Evolutionary conservation across 495 filamentous ascomycete species (phyloP).

Genomic region (Penicillium longicatenatum): DNA sequence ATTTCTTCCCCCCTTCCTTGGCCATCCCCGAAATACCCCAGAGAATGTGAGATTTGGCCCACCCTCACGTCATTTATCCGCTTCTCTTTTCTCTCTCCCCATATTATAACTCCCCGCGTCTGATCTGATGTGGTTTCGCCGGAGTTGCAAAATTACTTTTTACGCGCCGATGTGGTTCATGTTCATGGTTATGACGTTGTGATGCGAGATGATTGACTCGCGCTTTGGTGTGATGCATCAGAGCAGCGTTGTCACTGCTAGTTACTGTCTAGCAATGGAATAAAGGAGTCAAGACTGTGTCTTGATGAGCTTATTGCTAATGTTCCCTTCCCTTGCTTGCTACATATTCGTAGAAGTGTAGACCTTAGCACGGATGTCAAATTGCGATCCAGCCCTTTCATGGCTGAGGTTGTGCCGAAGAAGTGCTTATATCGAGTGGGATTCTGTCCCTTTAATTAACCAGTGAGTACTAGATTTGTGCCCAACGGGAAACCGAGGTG

Average conservation of each 20-base stretch:
- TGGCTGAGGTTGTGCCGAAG: slow-evolving; percentile 95
- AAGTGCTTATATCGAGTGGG: slow-evolving; percentile 63
- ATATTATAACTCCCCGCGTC: slow-evolving; percentile 8
- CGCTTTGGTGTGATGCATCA: slow-evolving; percentile 2
- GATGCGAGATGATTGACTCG: slow-evolving; percentile 35
- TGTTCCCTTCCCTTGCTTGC: not conserved
- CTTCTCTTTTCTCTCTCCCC: slow-evolving; percentile 16
- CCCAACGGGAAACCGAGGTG: slow-evolving; percentile 40
- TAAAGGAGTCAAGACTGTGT: slow-evolving; percentile 16
- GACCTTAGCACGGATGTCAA: slow-evolving; percentile 92
- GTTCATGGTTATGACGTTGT: slow-evolving; percentile 36
- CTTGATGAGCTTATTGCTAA: slow-evolving; percentile 10
- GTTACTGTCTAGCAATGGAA: slow-evolving; percentile 25
- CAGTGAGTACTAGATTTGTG: slow-evolving; percentile 56
- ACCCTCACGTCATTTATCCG: slow-evolving; percentile 10
- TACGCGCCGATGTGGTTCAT: slow-evolving; percentile 35
- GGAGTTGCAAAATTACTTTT: slow-evolving; percentile 23
- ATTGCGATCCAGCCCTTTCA: slow-evolving; percentile 84
- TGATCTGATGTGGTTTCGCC: slow-evolving; percentile 7
- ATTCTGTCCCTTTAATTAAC: slow-evolving; percentile 26
- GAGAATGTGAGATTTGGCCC: slow-evolving; percentile 14
- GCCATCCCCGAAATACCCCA: slow-evolving; percentile 26
- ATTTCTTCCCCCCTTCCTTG: not conserved
- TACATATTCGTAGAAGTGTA: slow-evolving; percentile 4
- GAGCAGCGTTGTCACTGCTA: slow-evolving; percentile 19